A percentile compares a stretch with the other conserved stretches of the same genome.
Conservation (phyloP, 495 filamentous ascomycete species). For the Hypoxylon fragiforme region DNA sequence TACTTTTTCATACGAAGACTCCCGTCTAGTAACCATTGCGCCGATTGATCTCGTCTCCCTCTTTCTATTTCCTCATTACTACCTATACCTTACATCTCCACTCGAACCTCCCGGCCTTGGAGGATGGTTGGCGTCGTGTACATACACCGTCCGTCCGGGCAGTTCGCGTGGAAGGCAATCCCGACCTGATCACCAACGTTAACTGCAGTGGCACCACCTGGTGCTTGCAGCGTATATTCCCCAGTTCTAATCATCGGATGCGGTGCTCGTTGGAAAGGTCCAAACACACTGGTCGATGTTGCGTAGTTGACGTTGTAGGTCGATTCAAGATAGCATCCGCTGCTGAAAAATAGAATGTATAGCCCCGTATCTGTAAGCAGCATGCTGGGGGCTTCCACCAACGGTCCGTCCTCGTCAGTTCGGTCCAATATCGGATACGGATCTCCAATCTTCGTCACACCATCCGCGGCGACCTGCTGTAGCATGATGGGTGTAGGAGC, state of each 20-base stretch:
- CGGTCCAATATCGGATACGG: constrained; percentile 60
- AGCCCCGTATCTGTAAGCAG: constrained; percentile 44
- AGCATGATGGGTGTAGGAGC: constrained; percentile 62
- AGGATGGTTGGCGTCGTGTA: constrained; percentile 20
- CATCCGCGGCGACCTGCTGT: constrained; percentile 58
- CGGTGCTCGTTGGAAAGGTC: constrained; percentile 50
- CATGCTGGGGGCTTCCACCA: constrained; percentile 64
- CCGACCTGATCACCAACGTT: constrained; percentile 47
- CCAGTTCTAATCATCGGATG: constrained; percentile 46
- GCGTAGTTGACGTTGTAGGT: constrained; percentile 60
- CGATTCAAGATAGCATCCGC: constrained; percentile 54
- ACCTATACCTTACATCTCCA: constrained; percentile 8
- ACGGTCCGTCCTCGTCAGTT: constrained; percentile 56
- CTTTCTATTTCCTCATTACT: not conserved
- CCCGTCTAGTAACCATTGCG: not conserved
- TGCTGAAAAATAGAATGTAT: constrained; percentile 65
- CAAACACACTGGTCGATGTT: constrained; percentile 43
- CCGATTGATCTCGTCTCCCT: not conserved
- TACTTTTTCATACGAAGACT: not conserved
- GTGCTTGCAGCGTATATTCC: constrained; percentile 49
- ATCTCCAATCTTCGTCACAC: constrained; percentile 53
- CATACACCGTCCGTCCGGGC: constrained; percentile 46
- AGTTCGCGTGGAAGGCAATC: constrained; percentile 59
- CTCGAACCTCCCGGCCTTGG: constrained; percentile 16
- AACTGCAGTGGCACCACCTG: constrained; percentile 54